Percentiles rank a stretch among this genome's conserved stretches.
phyloP scores from a whole-genome alignment of 2,329 filamentous ascomycete species.

The Colletotrichum siamense region DNA sequence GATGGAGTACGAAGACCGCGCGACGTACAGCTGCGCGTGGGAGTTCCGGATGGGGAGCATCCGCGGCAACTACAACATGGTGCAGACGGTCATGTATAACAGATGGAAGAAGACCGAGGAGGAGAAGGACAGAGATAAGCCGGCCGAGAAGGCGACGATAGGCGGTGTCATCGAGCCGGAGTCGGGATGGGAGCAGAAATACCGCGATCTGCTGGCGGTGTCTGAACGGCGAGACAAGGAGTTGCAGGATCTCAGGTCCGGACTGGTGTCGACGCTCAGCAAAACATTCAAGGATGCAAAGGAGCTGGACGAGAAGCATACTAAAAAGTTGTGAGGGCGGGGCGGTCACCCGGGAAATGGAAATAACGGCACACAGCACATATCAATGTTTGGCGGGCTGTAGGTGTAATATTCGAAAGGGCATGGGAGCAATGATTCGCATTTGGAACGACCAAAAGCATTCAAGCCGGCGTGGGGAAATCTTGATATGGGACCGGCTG shows the following conservation, averaged over 20 bases:
- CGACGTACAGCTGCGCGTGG: slow-evolving; percentile 59
- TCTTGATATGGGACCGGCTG: not conserved
- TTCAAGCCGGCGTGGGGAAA: not conserved
- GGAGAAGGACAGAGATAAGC: slow-evolving; percentile 35
- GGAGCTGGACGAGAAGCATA: not conserved
- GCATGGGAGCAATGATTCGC: not conserved
- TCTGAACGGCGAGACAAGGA: slow-evolving; percentile 65
- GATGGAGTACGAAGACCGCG: slow-evolving; percentile 45
- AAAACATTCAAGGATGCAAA: not conserved
- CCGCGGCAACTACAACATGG: slow-evolving; percentile 57
- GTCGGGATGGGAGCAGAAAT: slow-evolving; percentile 55
- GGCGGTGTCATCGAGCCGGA: not conserved
- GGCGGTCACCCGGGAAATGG: not conserved
- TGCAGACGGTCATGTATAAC: slow-evolving; percentile 49
- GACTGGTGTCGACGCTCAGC: slow-evolving; percentile 43
- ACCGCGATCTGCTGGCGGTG: slow-evolving; percentile 62
- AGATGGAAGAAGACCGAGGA: slow-evolving; percentile 41
- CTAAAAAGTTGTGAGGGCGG: not conserved
- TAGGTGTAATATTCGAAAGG: not conserved
- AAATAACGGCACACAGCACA: not conserved
- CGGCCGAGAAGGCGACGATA: not conserved
- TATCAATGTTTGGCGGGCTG: not conserved
- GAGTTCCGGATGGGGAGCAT: slow-evolving; percentile 60
- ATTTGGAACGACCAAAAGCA: not conserved
- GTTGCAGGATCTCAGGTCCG: slow-evolving; percentile 47